Evolutionary conservation across 495 filamentous ascomycete genomes (phyloP).

Genomic region (Aspergillus asperescens): DNA sequence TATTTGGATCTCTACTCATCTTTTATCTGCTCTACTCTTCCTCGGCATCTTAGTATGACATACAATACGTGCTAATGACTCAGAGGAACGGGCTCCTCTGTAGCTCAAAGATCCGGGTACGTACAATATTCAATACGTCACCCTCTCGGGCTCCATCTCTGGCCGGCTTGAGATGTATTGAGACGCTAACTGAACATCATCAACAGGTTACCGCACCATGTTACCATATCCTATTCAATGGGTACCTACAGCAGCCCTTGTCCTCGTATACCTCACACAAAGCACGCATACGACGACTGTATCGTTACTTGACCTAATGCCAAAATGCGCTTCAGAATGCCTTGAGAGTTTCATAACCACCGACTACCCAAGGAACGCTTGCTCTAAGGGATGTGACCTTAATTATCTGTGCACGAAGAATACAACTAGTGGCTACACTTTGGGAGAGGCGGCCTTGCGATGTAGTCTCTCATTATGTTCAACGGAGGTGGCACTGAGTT

Average conservation of each 20-base stretch:
- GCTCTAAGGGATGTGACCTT: slow-evolving; percentile 46
- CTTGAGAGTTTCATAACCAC: slow-evolving; percentile 55
- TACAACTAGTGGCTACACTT: slow-evolving; percentile 57
- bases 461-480: slow-evolving; percentile 52
- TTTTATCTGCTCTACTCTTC: slow-evolving; percentile 1
- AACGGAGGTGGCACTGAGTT: slow-evolving; percentile 18
- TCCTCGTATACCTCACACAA: slow-evolving; percentile 18
- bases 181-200: not conserved
- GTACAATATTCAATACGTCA: not conserved
- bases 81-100: slow-evolving; percentile 25
- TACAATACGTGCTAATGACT: slow-evolving; percentile 17
- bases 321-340: slow-evolving; percentile 60
- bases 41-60: slow-evolving; percentile 25
- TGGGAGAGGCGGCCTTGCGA: slow-evolving; percentile 63
- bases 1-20: slow-evolving; percentile 1
- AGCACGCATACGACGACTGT: slow-evolving; percentile 16
- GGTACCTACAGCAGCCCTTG: slow-evolving; percentile 15
- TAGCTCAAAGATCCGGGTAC: slow-evolving; percentile 20
- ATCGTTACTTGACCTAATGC: slow-evolving; percentile 42
- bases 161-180: not conserved
- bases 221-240: slow-evolving; percentile 12
- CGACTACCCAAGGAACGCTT: slow-evolving; percentile 50
- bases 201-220: slow-evolving; percentile 17
- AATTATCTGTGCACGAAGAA: slow-evolving; percentile 58
- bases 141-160: not conserved